Evolutionary conservation across 140 eudicot species (phyloP).

Genomic region (Ambrosia hybrid): DNA sequence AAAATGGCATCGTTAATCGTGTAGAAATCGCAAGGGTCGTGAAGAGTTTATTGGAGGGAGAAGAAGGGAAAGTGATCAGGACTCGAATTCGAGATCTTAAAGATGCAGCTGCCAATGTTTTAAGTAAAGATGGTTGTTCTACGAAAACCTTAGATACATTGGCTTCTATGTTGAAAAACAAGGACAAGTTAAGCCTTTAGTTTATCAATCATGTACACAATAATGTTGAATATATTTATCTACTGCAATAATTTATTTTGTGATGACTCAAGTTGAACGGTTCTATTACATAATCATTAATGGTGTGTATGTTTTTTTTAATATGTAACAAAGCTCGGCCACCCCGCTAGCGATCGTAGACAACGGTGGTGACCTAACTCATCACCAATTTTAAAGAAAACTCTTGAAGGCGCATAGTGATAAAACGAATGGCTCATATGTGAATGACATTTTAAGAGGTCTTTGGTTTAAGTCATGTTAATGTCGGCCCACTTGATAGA

Average conservation of each 20-base stretch:
- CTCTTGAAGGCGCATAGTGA: no score
- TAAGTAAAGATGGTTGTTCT: slow-evolving; percentile 39
- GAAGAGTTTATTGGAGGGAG: slow-evolving; percentile 55
- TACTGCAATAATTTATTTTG: slow-evolving; percentile 20
- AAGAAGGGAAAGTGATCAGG: slow-evolving; percentile 54
- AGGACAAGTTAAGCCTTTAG: slow-evolving; percentile 10
- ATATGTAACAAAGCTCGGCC: no score
- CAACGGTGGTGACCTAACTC: no score
- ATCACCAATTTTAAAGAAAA: no score
- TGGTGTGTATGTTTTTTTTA: neutral
- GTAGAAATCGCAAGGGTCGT: slow-evolving; percentile 50
- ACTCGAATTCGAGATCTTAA: slow-evolving; percentile 45
- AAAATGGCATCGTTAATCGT: slow-evolving; percentile 43
- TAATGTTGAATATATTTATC: slow-evolving; percentile 2
- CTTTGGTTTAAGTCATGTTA: no score
- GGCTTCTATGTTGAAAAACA: slow-evolving; percentile 38
- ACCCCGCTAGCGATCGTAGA: no score
- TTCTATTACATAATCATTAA: no score
- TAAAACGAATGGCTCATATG: no score
- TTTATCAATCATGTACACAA: slow-evolving; percentile 9
- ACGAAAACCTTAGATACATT: slow-evolving; percentile 27
- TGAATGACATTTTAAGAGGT: no score
- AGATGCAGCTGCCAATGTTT: slow-evolving; percentile 44
- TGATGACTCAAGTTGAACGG: neutral
- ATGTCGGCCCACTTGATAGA: no score